Evolutionary conservation across 169 alveolate species (phyloP).

Genomic region (Sarcocystis neurona): DNA sequence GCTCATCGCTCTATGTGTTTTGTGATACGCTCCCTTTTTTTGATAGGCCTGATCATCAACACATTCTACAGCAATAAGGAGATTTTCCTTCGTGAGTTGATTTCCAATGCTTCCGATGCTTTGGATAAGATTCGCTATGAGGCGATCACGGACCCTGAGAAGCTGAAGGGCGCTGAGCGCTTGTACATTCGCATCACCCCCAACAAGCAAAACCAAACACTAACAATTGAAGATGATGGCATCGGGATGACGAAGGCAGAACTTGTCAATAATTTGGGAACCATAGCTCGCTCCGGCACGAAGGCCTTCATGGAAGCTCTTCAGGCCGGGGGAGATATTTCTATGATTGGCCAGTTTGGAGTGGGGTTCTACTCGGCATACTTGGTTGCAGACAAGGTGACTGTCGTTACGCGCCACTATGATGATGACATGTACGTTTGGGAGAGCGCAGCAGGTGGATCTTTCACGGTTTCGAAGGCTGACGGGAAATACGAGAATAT

Average conservation of each 20-base stretch:
- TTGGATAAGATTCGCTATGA: constrained; percentile 97
- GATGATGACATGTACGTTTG: constrained; percentile 97
- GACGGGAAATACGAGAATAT: constrained; percentile 80
- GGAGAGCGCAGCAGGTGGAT: constrained; percentile 99
- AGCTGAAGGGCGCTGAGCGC: constrained; percentile 90
- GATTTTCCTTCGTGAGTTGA: constrained; percentile 97
- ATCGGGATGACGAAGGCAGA: constrained; percentile 99
- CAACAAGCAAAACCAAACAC: constrained; percentile 95
- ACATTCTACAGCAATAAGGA: constrained; percentile 99
- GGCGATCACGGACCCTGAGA: constrained; percentile 95
- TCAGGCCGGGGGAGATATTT: constrained; percentile 97
- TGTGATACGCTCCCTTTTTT: constrained; percentile 77
- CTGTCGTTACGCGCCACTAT: constrained; percentile 94
- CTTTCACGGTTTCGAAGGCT: constrained; percentile 96
- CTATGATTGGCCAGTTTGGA: constrained; percentile 99
- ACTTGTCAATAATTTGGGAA: constrained; percentile 96
- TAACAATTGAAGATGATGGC: constrained; percentile 97
- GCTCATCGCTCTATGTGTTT: constrained; percentile 90
- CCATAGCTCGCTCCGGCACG: constrained; percentile 99
- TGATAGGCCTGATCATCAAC: constrained; percentile 91
- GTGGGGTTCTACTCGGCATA: constrained; percentile 99
- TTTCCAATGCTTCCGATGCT: constrained; percentile 99
- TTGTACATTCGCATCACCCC: constrained; percentile 94
- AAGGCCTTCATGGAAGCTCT: constrained; percentile 99
- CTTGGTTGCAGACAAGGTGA: constrained; percentile 98